A percentile compares a stretch with the other conserved stretches of the same genome.
These are phyloP conservation scores for Wallacemonas rigidus DNA, from an alignment of 208 protist genomes.

Conservation along the genomic window DNA sequence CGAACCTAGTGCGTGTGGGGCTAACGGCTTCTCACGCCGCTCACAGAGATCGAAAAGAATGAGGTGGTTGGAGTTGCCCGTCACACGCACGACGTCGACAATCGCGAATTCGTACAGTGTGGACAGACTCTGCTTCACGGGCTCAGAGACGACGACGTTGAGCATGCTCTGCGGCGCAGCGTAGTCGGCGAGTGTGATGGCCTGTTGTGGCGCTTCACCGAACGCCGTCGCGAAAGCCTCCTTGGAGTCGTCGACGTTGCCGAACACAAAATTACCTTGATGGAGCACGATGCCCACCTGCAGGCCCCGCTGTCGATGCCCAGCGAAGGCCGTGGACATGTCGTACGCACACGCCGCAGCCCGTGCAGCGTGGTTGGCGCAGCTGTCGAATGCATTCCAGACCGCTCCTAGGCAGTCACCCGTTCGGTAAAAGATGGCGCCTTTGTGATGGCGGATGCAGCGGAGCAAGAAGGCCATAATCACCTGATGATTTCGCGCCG, in stretches of 20 bases:
- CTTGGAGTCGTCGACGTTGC: constrained; percentile 73
- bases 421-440: constrained; percentile 69
- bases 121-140: constrained; percentile 75
- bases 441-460: constrained; percentile 70
- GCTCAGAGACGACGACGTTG: constrained; percentile 68
- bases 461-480: constrained; percentile 78
- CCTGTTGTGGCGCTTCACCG: constrained; percentile 64
- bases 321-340: constrained; percentile 54
- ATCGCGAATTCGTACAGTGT: constrained; percentile 77
- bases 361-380: constrained; percentile 61
- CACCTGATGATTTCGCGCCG: constrained; percentile 64
- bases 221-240: constrained; percentile 84
- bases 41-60: constrained; percentile 77
- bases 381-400: constrained; percentile 88
- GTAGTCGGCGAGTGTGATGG: constrained; percentile 58
- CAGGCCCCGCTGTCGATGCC: constrained; percentile 58
- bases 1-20: constrained; percentile 3
- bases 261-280: constrained; percentile 79
- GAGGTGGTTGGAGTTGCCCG: constrained; percentile 47
- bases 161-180: constrained; percentile 54
- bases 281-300: constrained; percentile 79
- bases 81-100: constrained; percentile 73
- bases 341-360: constrained; percentile 77
- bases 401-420: constrained; percentile 74
- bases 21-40: constrained; percentile 17